These are phyloP conservation scores for Brettanomyces sp. DNA, from an alignment of 805 yeast species.

Conservation along the genomic window DNA sequence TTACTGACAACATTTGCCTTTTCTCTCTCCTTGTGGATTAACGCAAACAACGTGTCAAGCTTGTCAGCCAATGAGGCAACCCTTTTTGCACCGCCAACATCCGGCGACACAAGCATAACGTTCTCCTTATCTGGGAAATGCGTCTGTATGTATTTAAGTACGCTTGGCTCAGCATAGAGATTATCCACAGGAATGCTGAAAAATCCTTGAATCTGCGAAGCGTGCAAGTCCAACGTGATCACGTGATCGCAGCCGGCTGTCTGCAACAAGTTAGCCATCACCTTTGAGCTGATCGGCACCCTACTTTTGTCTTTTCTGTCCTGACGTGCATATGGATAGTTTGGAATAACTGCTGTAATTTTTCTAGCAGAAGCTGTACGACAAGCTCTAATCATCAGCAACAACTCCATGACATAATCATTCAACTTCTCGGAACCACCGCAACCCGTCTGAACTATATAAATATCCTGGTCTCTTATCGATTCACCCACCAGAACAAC, in stretches of 20 bases:
- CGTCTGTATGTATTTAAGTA: slow-evolving; percentile 64
- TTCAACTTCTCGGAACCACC: slow-evolving; percentile 55
- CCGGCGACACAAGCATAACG: slow-evolving; percentile 76
- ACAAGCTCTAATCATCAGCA: slow-evolving; percentile 77
- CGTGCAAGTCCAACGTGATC: slow-evolving; percentile 80
- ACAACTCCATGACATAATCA: slow-evolving; percentile 63
- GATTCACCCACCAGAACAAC: slow-evolving; percentile 73
- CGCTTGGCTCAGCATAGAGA: slow-evolving; percentile 76
- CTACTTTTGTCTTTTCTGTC: slow-evolving; percentile 79
- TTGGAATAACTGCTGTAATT: slow-evolving; percentile 75
- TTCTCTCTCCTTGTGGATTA: slow-evolving; percentile 78
- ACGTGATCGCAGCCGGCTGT: slow-evolving; percentile 85
- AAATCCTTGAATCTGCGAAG: slow-evolving; percentile 84
- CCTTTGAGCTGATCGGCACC: slow-evolving; percentile 79
- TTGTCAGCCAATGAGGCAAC: slow-evolving; percentile 81
- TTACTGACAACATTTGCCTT: slow-evolving; percentile 75
- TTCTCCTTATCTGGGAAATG: slow-evolving; percentile 41
- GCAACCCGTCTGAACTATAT: slow-evolving; percentile 63
- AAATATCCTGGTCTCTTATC: slow-evolving; percentile 77
- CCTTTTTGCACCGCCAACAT: slow-evolving; percentile 86
- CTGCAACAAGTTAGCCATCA: slow-evolving; percentile 73
- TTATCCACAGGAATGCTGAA: slow-evolving; percentile 79
- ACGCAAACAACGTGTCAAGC: slow-evolving; percentile 70
- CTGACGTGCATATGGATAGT: slow-evolving; percentile 83
- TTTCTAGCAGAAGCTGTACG: slow-evolving; percentile 76